phyloP scores from a whole-genome alignment of 768 basidiomycete species.

The Suillus sp. region DNA sequence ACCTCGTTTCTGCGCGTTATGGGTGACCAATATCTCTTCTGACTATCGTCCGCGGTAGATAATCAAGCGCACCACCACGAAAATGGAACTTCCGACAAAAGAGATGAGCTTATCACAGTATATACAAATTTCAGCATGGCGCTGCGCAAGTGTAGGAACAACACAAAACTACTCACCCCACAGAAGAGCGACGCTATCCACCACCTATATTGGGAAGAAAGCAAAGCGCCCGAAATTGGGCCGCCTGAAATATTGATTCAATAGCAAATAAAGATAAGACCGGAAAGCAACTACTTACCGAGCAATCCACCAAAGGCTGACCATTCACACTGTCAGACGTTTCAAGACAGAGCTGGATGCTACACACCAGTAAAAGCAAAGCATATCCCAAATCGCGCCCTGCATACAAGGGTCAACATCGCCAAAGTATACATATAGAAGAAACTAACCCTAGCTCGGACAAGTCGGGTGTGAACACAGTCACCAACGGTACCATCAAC shows the following conservation, averaged over 20 bases:
- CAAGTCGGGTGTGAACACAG: slow-evolving; percentile 41
- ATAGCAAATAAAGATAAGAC: background rate
- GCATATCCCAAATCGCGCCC: slow-evolving; percentile 48
- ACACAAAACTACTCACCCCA: slow-evolving; percentile 34
- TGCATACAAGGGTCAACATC: slow-evolving; percentile 10
- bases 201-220: slow-evolving; percentile 54
- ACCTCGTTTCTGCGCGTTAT: background rate
- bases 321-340: background rate
- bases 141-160: background rate
- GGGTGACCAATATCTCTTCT: background rate
- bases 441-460: slow-evolving; percentile 50
- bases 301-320: slow-evolving; percentile 29
- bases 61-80: background rate
- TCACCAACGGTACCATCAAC: too few relatives aligned
- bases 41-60: background rate
- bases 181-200: slow-evolving; percentile 58
- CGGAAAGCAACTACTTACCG: slow-evolving; percentile 15
- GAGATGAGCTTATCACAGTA: background rate
- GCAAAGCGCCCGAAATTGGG: slow-evolving; percentile 58
- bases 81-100: background rate
- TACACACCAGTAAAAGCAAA: slow-evolving; percentile 45
- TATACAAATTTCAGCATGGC: background rate
- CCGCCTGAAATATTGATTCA: slow-evolving; percentile 39
- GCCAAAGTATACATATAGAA: background rate
- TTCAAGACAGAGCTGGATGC: background rate